phyloP scores from a whole-genome alignment of 768 basidiomycete genomes.

The Gymnopilus junonius region DNA sequence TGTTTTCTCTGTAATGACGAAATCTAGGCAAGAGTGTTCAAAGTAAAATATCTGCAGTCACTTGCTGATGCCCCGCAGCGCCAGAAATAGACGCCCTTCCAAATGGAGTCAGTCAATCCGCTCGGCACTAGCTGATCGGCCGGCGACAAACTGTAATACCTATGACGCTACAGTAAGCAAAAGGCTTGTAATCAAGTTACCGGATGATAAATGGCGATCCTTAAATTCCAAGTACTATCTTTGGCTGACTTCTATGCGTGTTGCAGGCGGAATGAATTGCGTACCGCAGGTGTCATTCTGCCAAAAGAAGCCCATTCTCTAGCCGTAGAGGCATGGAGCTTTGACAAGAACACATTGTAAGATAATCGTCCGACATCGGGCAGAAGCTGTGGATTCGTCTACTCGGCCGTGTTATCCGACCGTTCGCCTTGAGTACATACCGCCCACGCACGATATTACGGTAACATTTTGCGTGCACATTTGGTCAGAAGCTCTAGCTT shows the following conservation, averaged over 20 bases:
- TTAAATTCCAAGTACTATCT: background rate
- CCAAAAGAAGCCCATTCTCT: background rate
- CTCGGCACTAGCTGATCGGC: background rate
- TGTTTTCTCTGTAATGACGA: too few species aligned
- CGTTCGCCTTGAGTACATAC: too few species aligned
- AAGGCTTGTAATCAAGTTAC: background rate
- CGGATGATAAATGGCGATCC: slow-evolving; percentile 1
- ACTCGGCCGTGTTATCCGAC: background rate
- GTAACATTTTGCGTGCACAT: background rate
- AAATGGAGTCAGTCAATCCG: slow-evolving; percentile 4
- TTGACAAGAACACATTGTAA: background rate
- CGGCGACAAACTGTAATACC: background rate
- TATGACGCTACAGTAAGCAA: background rate
- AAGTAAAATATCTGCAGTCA: background rate
- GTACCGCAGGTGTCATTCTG: background rate
- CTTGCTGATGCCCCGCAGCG: background rate
- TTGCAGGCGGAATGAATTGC: background rate
- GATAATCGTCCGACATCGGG: slow-evolving; percentile 2
- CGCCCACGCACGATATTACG: too few species aligned
- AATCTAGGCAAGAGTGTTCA: too few species aligned
- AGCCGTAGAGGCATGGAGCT: background rate
- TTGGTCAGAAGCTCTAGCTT: background rate
- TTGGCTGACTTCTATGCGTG: background rate
- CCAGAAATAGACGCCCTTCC: slow-evolving; percentile 11
- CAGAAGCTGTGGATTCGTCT: background rate